Base-by-base conservation (phyloP, 1,139 yeast genomes). In the Meyerozyma elateridarum region DNA sequence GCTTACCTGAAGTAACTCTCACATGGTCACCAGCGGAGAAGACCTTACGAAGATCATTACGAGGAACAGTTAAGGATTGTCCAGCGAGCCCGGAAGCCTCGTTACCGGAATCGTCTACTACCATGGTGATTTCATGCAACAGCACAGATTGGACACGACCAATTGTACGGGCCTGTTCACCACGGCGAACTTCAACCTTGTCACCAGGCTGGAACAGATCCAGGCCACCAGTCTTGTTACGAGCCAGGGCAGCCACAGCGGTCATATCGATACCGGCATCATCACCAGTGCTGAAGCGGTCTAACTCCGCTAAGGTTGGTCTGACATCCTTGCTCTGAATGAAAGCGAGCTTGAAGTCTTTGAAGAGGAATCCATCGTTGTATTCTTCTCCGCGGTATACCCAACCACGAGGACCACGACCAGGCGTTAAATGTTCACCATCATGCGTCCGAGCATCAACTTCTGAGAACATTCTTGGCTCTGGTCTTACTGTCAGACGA, bases 181-280 rank as follows among this genome's bases (percentile, higher is more conserved):
- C 98, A 45, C 80, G 77, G 38, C 84, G 73, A 30, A 91, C 83
- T 58, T 89, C 96, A 32, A 91, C 96, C 50, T 85, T 76, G 54
- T 91, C 98, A 44, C 96, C 97, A 4, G 94, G 87, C 56, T 87
- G 96, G 65, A 89, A 91, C n/a, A n/a, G n/a, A n/a, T n/a, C n/a
- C n/a, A n/a, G n/a, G 6, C 73, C 64, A 16, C 79, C 68, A 16
- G 50, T 39, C 26, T 49, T 50, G 31, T 53, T 54, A 22, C 82
- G 71, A 38, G 76, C 76, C 52, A 84, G 85, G 48, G 91, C 69
- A 1, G 96, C 93, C 41, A 91, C 78, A 1, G 89, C 78, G 4
- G 87, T 78, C 38, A 91, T 67, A 54, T 91, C 97, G 45, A 91
- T 73, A 12, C 89, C 91, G 32, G 70, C 77, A 34, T 84, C 89